Evolutionary conservation across 2,329 filamentous ascomycete species (phyloP).

Genomic region (Pseudogymnoascus verrucosus): DNA sequence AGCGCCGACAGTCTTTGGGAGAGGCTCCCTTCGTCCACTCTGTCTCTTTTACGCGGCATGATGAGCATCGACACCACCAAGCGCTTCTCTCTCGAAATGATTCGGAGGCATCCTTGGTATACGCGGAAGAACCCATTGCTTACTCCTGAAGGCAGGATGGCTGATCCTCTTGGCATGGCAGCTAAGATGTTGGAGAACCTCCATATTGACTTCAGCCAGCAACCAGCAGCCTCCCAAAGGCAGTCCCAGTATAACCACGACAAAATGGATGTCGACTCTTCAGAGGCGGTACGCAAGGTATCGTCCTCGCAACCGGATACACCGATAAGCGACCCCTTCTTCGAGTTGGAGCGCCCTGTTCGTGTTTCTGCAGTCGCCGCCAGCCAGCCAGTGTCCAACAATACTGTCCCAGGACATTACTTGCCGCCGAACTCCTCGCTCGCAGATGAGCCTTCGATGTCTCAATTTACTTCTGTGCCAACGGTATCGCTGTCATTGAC

Average conservation of each 20-base stretch:
- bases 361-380: slow-evolving; percentile 37
- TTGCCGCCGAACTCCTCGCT: slow-evolving; percentile 42
- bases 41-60: slow-evolving; percentile 87
- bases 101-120: slow-evolving; percentile 92
- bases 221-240: slow-evolving; percentile 39
- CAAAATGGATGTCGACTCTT: slow-evolving; percentile 62
- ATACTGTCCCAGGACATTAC: neutral
- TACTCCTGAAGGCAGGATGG: slow-evolving; percentile 62
- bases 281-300: slow-evolving; percentile 40
- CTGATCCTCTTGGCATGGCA: slow-evolving; percentile 76
- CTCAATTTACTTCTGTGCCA: slow-evolving; percentile 74
- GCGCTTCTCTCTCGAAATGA: slow-evolving; percentile 77
- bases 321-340: slow-evolving; percentile 63
- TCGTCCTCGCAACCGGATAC: slow-evolving; percentile 82
- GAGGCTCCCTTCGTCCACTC: slow-evolving; percentile 61
- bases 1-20: slow-evolving; percentile 82
- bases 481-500: slow-evolving; percentile 77
- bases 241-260: slow-evolving; percentile 31
- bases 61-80: slow-evolving; percentile 68
- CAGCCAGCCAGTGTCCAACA: slow-evolving; percentile 37
- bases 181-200: slow-evolving; percentile 90
- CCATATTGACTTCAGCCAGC: slow-evolving; percentile 75
- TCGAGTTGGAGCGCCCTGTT: slow-evolving; percentile 79
- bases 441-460: slow-evolving; percentile 77
- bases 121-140: slow-evolving; percentile 74